A percentile compares a stretch with the other conserved stretches of the same genome.
phyloP scores from a whole-genome alignment of 1,284 basidiomycete genomes.

The Sparassis latifolia region DNA sequence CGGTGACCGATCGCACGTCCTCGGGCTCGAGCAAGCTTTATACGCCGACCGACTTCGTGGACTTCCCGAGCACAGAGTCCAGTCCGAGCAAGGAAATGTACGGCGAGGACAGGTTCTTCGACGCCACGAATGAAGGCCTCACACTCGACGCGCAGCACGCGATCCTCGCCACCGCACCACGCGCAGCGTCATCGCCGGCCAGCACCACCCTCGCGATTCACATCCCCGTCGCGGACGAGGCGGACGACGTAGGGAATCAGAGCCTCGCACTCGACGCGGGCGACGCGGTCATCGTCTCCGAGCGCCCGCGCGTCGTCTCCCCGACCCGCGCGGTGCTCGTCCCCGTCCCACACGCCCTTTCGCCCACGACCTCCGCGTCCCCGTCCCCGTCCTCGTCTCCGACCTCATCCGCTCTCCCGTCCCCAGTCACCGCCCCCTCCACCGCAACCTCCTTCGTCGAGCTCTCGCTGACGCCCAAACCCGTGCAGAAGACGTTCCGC shows the following conservation, averaged over 20 bases:
- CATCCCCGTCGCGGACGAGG: neutral
- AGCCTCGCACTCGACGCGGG: constrained; percentile 10
- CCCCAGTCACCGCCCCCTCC: neutral
- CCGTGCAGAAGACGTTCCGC: constrained; percentile 18
- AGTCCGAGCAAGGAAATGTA: neutral
- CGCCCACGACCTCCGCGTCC: neutral
- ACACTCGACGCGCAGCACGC: neutral
- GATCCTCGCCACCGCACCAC: neutral
- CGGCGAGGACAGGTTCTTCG: neutral
- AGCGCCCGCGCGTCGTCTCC: constrained; percentile 13
- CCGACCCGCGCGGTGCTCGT: constrained; percentile 13
- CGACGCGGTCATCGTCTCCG: constrained; percentile 17
- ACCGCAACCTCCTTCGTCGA: constrained; percentile 8
- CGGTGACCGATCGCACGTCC: constrained; percentile 5
- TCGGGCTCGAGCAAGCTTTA: constrained; percentile 8
- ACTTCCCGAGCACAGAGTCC: constrained; percentile 3
- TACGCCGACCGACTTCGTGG: constrained; percentile 8
- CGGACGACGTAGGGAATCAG: constrained; percentile 1
- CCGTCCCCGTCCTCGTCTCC: neutral
- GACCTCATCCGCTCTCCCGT: neutral
- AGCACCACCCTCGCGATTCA: too few relatives aligned
- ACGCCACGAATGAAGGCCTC: neutral
- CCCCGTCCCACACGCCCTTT: constrained; percentile 9
- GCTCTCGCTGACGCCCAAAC: constrained; percentile 16
- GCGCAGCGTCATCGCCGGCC: neutral